A percentile compares a stretch with the other conserved stretches of the same genome.
These are phyloP conservation scores for Hymenoscyphus salicellus DNA, from an alignment of 2,329 filamentous ascomycete species.

Conservation along the genomic window DNA sequence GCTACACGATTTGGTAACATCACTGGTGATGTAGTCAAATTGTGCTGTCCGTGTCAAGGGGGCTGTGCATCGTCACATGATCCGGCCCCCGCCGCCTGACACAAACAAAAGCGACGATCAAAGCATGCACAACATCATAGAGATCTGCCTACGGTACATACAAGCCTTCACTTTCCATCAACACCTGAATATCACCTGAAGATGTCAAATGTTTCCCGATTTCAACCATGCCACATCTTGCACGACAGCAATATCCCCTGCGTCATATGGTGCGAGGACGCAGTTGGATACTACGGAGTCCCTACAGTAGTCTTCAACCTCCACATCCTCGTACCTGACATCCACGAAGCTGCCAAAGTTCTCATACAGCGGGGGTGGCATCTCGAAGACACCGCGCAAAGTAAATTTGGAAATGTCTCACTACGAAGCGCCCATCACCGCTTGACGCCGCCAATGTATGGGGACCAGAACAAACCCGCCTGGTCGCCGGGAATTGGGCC, in stretches of 20 bases:
- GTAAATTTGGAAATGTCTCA: not conserved
- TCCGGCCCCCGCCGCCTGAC: not conserved
- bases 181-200: no score
- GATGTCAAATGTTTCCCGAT: no score
- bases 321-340: not conserved
- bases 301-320: not conserved
- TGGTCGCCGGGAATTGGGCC: not conserved
- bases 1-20: no score
- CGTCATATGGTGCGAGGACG: not conserved
- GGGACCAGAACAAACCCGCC: not conserved
- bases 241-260: no score
- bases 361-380: not conserved
- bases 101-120: no score
- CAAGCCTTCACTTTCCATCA: no score
- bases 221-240: no score
- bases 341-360: not conserved
- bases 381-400: not conserved
- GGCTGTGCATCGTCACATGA: no score
- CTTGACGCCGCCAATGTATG: not conserved
- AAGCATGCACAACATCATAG: no score
- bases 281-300: not conserved
- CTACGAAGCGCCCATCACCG: not conserved
- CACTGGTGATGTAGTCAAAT: no score
- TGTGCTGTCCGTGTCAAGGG: no score
- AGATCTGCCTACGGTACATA: no score